Evolutionary conservation across 176 grass and related monocot genomes (phyloP), one percentile per base, ranked within the genome.

Genomic region (Alloteropsis semialata): DNA sequence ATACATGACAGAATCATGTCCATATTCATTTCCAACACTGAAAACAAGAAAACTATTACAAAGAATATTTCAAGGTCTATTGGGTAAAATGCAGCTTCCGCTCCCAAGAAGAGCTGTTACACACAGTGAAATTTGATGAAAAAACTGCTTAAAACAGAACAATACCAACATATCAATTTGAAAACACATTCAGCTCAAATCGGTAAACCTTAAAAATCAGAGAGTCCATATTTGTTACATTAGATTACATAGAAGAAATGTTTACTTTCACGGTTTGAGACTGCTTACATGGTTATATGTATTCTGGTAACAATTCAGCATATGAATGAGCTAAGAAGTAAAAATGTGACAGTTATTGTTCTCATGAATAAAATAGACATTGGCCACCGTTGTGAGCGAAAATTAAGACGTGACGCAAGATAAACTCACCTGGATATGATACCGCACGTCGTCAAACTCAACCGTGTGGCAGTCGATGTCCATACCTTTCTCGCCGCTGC

Each of bases 391-490:
- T 39, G 16, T 58, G 21, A 21, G 72, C 10, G n/a, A 4, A 24
- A 59, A 42, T 37, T 38, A 73, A 57, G 43, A 78, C 34, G 59
- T 11, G 43, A 62, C 27, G 37, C 34, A 10, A 21, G 17, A 71
- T 43, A 36, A 28, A 21, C 38, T 76, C 28, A 99, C 96, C 93
- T 96, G 96, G 32, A 99, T 89, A 83, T 99, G 96, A 85, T 99
- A 99, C 45, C 93, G 91, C 69, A 98, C 87, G 71, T 98, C 96
- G 54, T 95, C 96, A 44, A 95, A 98, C 48, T 98, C 96, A 64
- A 98, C 96, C 27, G 93, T 93, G 76, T 98, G 96, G 80, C 96
- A 99, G 80, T 96, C 96, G 68, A 96, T 91, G 84, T 99, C 96
- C 78, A 96, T 85, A 39, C 91, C 93, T 80, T 92, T 99, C 34